Percentiles rank a stretch among this genome's conserved stretches.
Evolutionary conservation across 2,329 filamentous ascomycete species (phyloP).

Genomic region (Clonostachys solani): DNA sequence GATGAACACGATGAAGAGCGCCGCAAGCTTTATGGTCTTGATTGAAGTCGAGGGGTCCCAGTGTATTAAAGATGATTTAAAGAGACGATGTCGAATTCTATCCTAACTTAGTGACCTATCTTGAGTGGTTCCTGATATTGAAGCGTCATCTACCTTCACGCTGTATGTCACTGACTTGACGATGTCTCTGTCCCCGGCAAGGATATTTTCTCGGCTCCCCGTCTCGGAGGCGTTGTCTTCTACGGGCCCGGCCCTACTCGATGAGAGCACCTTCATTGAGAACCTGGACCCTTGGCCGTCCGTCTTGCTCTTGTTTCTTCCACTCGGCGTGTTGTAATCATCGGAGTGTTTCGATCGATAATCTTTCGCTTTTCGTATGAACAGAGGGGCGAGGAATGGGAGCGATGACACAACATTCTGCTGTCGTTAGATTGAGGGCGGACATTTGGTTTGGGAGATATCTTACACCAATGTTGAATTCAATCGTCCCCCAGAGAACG

Average conservation of each 20-base stretch:
- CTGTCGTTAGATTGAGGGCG: background rate
- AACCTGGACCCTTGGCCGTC: slow-evolving; percentile 5
- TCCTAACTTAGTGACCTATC: too few species aligned
- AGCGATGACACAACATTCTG: slow-evolving; percentile 42
- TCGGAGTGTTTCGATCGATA: slow-evolving; percentile 27
- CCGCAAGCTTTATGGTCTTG: too few species aligned
- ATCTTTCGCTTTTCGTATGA: slow-evolving; percentile 32
- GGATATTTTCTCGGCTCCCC: slow-evolving; percentile 33
- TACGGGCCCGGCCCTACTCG: slow-evolving; percentile 22
- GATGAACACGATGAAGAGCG: too few species aligned
- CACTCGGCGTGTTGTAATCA: background rate
- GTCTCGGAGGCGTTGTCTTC: slow-evolving; percentile 19
- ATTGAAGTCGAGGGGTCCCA: too few species aligned
- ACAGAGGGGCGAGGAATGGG: slow-evolving; percentile 38
- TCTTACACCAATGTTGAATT: slow-evolving; percentile 52
- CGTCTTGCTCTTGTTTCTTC: slow-evolving; percentile 2
- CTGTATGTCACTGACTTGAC: slow-evolving; percentile 36
- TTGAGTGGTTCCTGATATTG: background rate
- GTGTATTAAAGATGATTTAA: too few species aligned
- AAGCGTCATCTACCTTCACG: slow-evolving; percentile 26
- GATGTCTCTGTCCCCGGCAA: slow-evolving; percentile 24
- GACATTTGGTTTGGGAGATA: background rate
- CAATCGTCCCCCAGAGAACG: slow-evolving; percentile 51
- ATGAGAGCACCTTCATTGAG: slow-evolving; percentile 19
- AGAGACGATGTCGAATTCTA: too few species aligned